These are phyloP conservation scores for Chaetomium globosum DNA, from an alignment of 2,329 filamentous ascomycete genomes.

Conservation along the genomic window DNA sequence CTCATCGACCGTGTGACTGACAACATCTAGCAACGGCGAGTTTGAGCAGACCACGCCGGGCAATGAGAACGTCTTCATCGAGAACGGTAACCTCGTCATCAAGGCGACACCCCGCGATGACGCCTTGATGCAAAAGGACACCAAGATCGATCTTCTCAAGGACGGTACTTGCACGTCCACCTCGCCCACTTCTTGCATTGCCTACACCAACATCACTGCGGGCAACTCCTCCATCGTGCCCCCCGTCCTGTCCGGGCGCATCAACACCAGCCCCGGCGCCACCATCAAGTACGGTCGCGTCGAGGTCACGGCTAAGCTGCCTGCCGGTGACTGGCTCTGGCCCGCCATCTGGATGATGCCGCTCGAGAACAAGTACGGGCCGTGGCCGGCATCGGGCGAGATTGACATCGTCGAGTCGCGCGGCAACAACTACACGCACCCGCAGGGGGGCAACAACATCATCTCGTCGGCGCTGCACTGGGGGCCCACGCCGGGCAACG, in stretches of 20 bases:
- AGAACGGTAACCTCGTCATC: slow-evolving; percentile 71
- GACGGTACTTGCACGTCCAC: slow-evolving; percentile 70
- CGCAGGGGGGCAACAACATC: slow-evolving; percentile 78
- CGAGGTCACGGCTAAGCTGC: slow-evolving; percentile 76
- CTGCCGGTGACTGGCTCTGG: slow-evolving; percentile 83
- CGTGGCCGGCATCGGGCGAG: slow-evolving; percentile 78
- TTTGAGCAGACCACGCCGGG: slow-evolving; percentile 75
- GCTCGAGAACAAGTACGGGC: slow-evolving; percentile 68
- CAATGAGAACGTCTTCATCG: slow-evolving; percentile 73
- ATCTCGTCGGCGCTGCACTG: slow-evolving; percentile 79
- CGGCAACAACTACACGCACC: slow-evolving; percentile 78
- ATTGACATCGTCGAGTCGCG: slow-evolving; percentile 82
- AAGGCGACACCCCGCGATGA: slow-evolving; percentile 76
- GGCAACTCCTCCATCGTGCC: slow-evolving; percentile 75
- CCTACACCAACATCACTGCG: slow-evolving; percentile 69
- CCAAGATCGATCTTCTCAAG: slow-evolving; percentile 66
- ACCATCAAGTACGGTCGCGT: slow-evolving; percentile 79
- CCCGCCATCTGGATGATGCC: slow-evolving; percentile 92
- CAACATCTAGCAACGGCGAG: slow-evolving; percentile 68
- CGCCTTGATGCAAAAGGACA: slow-evolving; percentile 65
- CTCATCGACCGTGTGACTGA: background rate
- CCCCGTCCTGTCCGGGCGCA: slow-evolving; percentile 74
- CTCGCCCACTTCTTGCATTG: slow-evolving; percentile 63
- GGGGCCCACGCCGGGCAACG: slow-evolving; percentile 71
- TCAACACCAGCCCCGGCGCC: slow-evolving; percentile 72